Evolutionary conservation across 768 basidiomycete genomes (phyloP).

Genomic region (Agrocybe pediades): DNA sequence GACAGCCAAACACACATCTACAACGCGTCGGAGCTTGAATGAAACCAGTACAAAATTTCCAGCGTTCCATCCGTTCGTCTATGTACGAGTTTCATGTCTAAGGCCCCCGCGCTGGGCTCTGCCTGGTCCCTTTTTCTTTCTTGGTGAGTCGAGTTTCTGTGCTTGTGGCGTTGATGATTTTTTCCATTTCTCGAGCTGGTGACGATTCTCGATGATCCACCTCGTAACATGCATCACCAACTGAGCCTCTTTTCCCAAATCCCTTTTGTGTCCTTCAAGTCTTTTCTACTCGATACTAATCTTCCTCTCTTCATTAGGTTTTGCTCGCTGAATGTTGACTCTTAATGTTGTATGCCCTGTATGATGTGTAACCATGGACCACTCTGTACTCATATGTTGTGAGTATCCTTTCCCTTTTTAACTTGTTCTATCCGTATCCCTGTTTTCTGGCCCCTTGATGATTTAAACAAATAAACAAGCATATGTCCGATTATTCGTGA

Average conservation of each 20-base stretch:
- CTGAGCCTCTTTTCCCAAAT: constrained; percentile 34
- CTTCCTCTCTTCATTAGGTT: constrained; percentile 5
- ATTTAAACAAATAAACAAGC: constrained; percentile 25
- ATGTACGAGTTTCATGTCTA: neutral
- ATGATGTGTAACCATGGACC: too few species aligned
- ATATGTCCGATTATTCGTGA: constrained; percentile 27
- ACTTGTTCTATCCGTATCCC: constrained; percentile 12
- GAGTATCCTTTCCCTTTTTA: neutral
- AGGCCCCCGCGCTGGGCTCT: neutral
- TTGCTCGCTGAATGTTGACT: too few species aligned
- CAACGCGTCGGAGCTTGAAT: constrained; percentile 24
- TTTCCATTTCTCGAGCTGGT: constrained; percentile 73
- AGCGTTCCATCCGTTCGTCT: neutral
- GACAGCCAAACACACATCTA: constrained; percentile 14
- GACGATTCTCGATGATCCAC: constrained; percentile 69
- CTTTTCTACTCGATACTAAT: neutral
- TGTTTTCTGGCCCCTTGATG: constrained; percentile 19
- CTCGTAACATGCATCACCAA: constrained; percentile 82
- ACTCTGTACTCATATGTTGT: too few species aligned
- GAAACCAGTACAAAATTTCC: neutral
- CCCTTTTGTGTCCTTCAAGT: neutral
- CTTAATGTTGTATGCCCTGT: too few species aligned
- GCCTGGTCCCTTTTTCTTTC: neutral
- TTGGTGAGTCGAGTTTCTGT: constrained; percentile 32
- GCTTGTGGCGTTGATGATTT: constrained; percentile 56